Conservation (phyloP, 1,139 yeast genomes). For the Saccharomyces hybrid region DNA sequence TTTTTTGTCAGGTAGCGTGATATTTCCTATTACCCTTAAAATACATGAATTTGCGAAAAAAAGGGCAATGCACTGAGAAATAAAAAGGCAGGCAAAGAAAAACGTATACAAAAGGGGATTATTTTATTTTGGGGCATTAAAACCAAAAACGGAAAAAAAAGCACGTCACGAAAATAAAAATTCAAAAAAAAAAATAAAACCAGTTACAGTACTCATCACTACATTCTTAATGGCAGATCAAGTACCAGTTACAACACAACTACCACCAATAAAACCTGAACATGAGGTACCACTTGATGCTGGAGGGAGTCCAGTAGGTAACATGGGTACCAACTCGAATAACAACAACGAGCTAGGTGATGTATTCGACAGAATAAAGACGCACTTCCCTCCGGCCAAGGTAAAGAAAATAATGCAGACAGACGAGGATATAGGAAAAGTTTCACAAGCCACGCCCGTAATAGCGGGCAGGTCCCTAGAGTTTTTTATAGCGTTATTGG, state of each 20-base stretch:
- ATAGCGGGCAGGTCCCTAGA: conserved; percentile 93
- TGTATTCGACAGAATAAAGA: conserved; percentile 46
- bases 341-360: conserved; percentile 15
- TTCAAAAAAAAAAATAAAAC: not conserved
- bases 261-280: not conserved
- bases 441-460: conserved; percentile 98
- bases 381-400: conserved; percentile 95
- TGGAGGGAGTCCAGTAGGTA: not conserved
- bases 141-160: not conserved
- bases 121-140: not conserved
- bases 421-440: conserved; percentile 97
- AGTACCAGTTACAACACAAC: not conserved
- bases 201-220: not conserved
- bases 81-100: not conserved
- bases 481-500: conserved; percentile 81
- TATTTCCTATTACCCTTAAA: not conserved
- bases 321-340: not conserved
- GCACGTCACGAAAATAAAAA: not conserved
- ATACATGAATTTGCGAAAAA: not conserved
- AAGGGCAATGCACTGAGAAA: not conserved
- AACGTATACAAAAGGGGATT: not conserved
- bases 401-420: conserved; percentile 95
- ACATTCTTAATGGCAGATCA: not conserved
- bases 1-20: not conserved
- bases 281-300: not conserved